Conservation (phyloP, 1,139 yeast genomes). For the Candida tunisiensis region DNA sequence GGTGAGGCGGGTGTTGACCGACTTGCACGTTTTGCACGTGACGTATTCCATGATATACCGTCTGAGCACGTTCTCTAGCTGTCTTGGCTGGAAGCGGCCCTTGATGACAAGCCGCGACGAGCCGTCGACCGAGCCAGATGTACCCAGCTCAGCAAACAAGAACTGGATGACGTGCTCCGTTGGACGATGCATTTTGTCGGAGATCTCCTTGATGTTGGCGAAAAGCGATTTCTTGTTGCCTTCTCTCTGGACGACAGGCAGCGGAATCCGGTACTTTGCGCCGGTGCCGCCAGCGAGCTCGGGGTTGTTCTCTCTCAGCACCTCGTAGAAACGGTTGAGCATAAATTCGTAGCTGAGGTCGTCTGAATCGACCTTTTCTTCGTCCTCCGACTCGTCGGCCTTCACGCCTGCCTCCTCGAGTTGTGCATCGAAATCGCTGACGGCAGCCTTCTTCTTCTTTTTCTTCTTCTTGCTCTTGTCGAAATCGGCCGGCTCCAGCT, state of each 20-base stretch:
- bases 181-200: constrained; percentile 87
- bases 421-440: constrained; percentile 19
- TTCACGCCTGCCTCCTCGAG: constrained; percentile 22
- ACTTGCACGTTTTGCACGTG: constrained; percentile 96
- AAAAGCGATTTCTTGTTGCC: constrained; percentile 93
- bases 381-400: constrained; percentile 19
- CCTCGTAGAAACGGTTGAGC: constrained; percentile 67
- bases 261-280: constrained; percentile 90
- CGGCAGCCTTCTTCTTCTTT: constrained; percentile 19
- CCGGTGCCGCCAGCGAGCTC: constrained; percentile 96
- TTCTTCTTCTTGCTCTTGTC: constrained; percentile 35
- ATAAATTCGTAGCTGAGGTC: constrained; percentile 68
- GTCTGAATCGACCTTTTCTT: too few relatives aligned
- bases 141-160: constrained; percentile 96
- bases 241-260: constrained; percentile 94
- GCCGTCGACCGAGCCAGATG: constrained; percentile 98
- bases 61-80: constrained; percentile 90
- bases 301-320: constrained; percentile 86
- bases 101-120: constrained; percentile 90
- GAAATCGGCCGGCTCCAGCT: constrained; percentile 30
- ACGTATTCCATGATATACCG: constrained; percentile 95
- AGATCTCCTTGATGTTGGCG: constrained; percentile 88
- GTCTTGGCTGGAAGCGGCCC: constrained; percentile 97
- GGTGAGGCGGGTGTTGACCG: constrained; percentile 89
- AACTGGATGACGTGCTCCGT: constrained; percentile 96